Percentiles rank a stretch among this genome's conserved stretches.
These are phyloP conservation scores for Pythium utonaiense DNA, from an alignment of 352 stramenopile species.

Conservation along the genomic window DNA sequence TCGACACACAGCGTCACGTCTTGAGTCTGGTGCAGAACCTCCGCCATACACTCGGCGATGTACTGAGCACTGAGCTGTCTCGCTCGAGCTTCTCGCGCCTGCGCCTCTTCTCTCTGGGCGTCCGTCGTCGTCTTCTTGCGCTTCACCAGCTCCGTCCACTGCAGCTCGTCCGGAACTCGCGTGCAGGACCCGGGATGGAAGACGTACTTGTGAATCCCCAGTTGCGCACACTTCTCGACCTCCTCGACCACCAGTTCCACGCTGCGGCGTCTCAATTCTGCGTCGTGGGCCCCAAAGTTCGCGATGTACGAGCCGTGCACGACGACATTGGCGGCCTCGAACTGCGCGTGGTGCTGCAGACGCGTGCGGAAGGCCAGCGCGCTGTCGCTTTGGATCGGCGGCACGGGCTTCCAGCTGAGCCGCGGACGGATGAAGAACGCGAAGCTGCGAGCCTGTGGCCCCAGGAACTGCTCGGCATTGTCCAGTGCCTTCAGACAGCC, in stretches of 20 bases:
- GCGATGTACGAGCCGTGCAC: constrained; percentile 47
- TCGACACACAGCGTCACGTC: constrained; percentile 36
- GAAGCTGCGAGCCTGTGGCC: constrained; percentile 24
- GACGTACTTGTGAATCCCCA: constrained; percentile 38
- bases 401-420: constrained; percentile 30
- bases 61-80: constrained; percentile 22
- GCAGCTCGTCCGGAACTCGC: constrained; percentile 7
- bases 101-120: constrained; percentile 5
- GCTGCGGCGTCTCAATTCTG: constrained; percentile 29
- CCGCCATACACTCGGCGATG: constrained; percentile 30
- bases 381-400: constrained; percentile 16
- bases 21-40: constrained; percentile 26
- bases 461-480: constrained; percentile 27
- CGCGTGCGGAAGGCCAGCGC: constrained; percentile 23
- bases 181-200: constrained; percentile 44
- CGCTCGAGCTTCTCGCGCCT: constrained; percentile 7
- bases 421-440: constrained; percentile 41
- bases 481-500: constrained; percentile 32
- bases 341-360: constrained; percentile 12
- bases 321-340: constrained; percentile 23
- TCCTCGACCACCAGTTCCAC: constrained; percentile 40
- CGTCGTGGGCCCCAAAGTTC: constrained; percentile 40
- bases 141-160: constrained; percentile 12
- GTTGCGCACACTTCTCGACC: constrained; percentile 32
- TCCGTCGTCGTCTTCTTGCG: constrained; percentile 9